phyloP scores from a whole-genome alignment of 192 early-diverging fungal species.

The Jimgerdemannia lactiflua region DNA sequence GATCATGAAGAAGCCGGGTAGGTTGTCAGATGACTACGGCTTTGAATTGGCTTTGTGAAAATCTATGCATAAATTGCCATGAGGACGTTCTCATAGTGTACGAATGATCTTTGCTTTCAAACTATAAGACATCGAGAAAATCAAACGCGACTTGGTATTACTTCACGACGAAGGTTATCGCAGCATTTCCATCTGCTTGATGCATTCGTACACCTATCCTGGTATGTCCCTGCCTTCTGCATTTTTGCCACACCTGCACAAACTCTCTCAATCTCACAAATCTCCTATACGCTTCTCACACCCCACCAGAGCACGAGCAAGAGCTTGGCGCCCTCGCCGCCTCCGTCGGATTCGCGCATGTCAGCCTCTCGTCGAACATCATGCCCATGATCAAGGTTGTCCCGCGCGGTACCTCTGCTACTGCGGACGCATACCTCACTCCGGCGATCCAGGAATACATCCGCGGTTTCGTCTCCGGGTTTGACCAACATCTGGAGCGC shows the following conservation, averaged over 20 bases:
- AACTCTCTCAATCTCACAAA: too few relatives aligned
- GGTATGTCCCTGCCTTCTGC: constrained; percentile 30
- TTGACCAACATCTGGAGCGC: constrained; percentile 63
- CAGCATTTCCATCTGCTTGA: constrained; percentile 89
- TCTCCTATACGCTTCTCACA: not conserved
- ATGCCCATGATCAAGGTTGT: constrained; percentile 97
- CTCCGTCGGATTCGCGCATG: constrained; percentile 78
- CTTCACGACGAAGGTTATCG: constrained; percentile 71
- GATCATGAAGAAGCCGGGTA: constrained; percentile 65
- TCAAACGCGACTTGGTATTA: constrained; percentile 56
- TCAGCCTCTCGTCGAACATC: constrained; percentile 77
- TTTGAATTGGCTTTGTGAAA: not conserved
- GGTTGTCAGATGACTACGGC: not conserved
- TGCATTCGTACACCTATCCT: constrained; percentile 93
- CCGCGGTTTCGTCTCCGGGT: constrained; percentile 81
- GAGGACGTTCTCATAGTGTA: too few relatives aligned
- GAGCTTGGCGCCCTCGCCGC: constrained; percentile 61
- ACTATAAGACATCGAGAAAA: constrained; percentile 46
- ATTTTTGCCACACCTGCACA: too few relatives aligned
- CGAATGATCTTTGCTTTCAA: too few relatives aligned
- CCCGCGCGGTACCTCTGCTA: constrained; percentile 86
- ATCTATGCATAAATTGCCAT: too few relatives aligned
- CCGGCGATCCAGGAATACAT: constrained; percentile 89
- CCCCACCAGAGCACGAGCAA: constrained; percentile 69
- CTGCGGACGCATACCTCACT: constrained; percentile 92